Base-by-base conservation (phyloP, 805 yeast species). In the Candida arabinofermentans region DNA sequence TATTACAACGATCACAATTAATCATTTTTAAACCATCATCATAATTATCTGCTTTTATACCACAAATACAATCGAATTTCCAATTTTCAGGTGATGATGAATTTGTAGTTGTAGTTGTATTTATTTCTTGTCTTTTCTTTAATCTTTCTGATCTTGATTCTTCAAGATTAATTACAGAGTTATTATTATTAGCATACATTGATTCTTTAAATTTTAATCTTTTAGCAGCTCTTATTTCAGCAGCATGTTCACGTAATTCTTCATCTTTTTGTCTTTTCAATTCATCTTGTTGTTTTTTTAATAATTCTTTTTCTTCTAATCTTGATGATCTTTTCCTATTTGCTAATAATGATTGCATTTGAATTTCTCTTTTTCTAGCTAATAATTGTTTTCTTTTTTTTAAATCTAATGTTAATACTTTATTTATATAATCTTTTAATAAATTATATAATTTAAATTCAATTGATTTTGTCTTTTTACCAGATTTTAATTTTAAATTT, bases 321-420 rank as follows among this genome's bases (percentile, higher is more conserved):
- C 93, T 72, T 2, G 88, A 77, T 0, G 91, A 84, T 49, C 87
- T 71, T 53, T 86, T 85, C 53, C 93, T 71, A 42, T 84, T 76
- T 4, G 80, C 80, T 54, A 86, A 62, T 41, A 86, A 59, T 18
- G 73, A 74, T 36, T 75, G 77, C 72, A 85, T 70, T 48, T 83
- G 81, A 35, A 75, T 71, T 42, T 81, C 86, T 56, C 77, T 81
- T 50, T 72, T 75, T 51, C 84, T 67, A 47, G 75, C 76, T 23
- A 73, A 57, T 14, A 79, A 65, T 44, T 71, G 72, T 51, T 71
- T 75, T 48, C 86, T 65, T 50, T 77, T 77, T 43, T 69, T 71
- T 30, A 76, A 49, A 53, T 81, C 86, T 43, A 67, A 69, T 8
- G 49, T 52, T 0, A 70, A 66, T 5, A 72, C 57, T 16, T 50